A percentile compares a stretch with the other conserved stretches of the same genome.
Conservation (phyloP, 306 rosid genomes). For the Glycyrrhiza uralensis region DNA sequence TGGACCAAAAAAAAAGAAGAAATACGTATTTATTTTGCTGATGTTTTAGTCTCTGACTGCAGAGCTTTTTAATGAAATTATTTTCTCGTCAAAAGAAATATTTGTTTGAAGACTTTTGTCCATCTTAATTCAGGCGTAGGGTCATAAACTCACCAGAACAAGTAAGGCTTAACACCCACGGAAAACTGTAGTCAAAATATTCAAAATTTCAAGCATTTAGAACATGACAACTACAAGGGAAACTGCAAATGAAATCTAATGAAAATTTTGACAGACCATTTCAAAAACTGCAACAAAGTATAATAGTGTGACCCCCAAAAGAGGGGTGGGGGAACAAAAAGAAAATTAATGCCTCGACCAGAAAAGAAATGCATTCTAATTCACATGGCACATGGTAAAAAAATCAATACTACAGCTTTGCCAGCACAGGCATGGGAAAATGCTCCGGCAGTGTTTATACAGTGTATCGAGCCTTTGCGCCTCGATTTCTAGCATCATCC, state of each 20-base stretch:
- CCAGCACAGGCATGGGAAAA: slow-evolving; percentile 16
- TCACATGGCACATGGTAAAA: slow-evolving; percentile 11
- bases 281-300: not conserved
- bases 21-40: no score
- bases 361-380: not conserved
- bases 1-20: no score
- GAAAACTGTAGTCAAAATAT: not conserved
- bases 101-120: not conserved
- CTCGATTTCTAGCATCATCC: slow-evolving; percentile 78
- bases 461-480: slow-evolving; percentile 64
- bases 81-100: no score
- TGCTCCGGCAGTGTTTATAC: slow-evolving; percentile 37
- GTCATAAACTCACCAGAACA: not conserved
- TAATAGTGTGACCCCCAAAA: slow-evolving; percentile 17
- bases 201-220: not conserved
- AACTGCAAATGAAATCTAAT: not conserved
- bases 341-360: not conserved
- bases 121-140: not conserved
- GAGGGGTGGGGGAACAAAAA: not conserved
- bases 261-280: slow-evolving; percentile 9
- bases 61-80: no score
- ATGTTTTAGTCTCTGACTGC: no score
- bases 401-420: slow-evolving; percentile 15
- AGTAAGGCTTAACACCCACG: not conserved
- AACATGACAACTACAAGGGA: not conserved